Evolutionary conservation across 2,329 filamentous ascomycete species (phyloP).

Genomic region (Pseudogymnoascus sp.): DNA sequence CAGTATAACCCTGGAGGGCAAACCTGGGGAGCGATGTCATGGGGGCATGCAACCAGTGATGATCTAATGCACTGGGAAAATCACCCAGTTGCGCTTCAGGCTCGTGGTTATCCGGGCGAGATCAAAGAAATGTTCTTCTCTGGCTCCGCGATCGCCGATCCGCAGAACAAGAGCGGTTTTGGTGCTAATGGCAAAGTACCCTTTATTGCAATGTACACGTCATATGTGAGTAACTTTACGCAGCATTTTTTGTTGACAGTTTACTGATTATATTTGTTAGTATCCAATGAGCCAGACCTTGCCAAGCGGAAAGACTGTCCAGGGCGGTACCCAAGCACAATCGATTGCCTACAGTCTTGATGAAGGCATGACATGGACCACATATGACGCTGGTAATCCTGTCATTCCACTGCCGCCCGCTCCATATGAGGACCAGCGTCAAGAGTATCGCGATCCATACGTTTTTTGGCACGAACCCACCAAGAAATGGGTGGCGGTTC

Average conservation of each 20-base stretch:
- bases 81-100: conserved; percentile 46
- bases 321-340: conserved; percentile 27
- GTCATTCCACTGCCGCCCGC: conserved; percentile 34
- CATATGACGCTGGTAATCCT: conserved; percentile 46
- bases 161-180: conserved; percentile 54
- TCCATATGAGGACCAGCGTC: conserved; percentile 11
- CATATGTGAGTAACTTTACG: neutral
- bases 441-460: conserved; percentile 54
- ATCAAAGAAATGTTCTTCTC: conserved; percentile 35
- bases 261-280: neutral
- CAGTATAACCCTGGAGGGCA: conserved; percentile 46
- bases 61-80: conserved; percentile 57
- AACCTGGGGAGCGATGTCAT: conserved; percentile 49
- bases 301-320: conserved; percentile 29
- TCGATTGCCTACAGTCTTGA: conserved; percentile 40
- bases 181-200: conserved; percentile 47
- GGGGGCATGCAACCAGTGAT: conserved; percentile 54
- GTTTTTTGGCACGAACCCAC: conserved; percentile 45
- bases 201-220: conserved; percentile 42
- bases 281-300: conserved; percentile 11
- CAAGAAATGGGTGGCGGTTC: conserved; percentile 45
- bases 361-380: conserved; percentile 49
- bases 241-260: neutral
- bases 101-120: conserved; percentile 27
- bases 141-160: conserved; percentile 48